Conservation (phyloP, 352 stramenopile genomes). For the Phytophthora aleatoria region DNA sequence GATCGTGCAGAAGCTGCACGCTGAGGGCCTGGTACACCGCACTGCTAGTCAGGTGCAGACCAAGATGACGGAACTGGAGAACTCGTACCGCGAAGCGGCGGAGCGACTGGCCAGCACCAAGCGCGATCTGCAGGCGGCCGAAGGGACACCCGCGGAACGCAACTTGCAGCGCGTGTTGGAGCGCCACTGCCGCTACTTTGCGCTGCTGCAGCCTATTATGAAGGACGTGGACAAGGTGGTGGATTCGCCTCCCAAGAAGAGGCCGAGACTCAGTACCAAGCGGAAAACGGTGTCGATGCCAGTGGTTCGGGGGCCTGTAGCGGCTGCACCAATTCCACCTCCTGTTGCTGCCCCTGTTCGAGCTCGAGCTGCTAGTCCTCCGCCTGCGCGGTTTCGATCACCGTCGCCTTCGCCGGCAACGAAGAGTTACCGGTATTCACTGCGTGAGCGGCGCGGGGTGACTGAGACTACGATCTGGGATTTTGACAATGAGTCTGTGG, state of each 20-base stretch:
- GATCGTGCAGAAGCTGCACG: conserved; percentile 34
- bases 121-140: conserved; percentile 18
- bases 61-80: conserved; percentile 45
- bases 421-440: conserved; percentile 9
- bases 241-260: conserved; percentile 24
- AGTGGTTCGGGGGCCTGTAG: conserved; percentile 3
- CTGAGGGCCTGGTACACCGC: conserved; percentile 34
- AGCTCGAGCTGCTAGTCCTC: conserved; percentile 20
- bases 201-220: conserved; percentile 42
- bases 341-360: conserved; percentile 14
- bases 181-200: conserved; percentile 41
- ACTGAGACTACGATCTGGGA: conserved; percentile 21
- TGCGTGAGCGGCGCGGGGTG: conserved; percentile 20
- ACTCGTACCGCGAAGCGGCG: conserved; percentile 34
- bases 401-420: conserved; percentile 19
- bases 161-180: conserved; percentile 30
- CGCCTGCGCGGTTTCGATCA: conserved; percentile 1
- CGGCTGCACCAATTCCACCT: conserved; percentile 1
- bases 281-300: conserved; percentile 11
- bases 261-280: conserved; percentile 35
- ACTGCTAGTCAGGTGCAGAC: conserved; percentile 22
- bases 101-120: conserved; percentile 32
- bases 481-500: conserved; percentile 25
- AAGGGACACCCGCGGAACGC: conserved; percentile 31
- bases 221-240: conserved; percentile 17